phyloP scores from a whole-genome alignment of 441 rosid genomes.

The Gossypium armourianum region DNA sequence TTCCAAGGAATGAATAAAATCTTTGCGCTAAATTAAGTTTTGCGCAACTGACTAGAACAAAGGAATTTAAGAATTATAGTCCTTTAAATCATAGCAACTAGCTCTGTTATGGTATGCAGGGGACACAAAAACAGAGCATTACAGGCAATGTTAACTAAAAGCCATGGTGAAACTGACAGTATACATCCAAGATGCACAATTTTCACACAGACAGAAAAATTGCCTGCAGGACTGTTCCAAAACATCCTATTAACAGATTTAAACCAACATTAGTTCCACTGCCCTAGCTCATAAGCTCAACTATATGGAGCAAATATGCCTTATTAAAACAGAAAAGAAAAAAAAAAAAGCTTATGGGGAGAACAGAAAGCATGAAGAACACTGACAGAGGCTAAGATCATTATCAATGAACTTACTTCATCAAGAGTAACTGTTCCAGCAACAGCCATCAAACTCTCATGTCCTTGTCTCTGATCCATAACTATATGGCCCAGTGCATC shows the following conservation, averaged over 20 bases:
- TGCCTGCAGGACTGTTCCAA: not conserved
- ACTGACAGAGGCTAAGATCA: conserved; percentile 9
- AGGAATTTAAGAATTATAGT: not conserved
- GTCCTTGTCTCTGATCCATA: conserved; percentile 97
- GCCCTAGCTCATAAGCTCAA: conserved; percentile 1
- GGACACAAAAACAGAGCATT: not conserved
- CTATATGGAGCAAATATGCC: not conserved
- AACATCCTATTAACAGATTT: not conserved
- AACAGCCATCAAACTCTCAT: conserved; percentile 76
- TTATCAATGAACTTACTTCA: conserved; percentile 42
- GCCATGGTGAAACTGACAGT: not conserved
- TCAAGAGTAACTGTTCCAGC: conserved; percentile 85
- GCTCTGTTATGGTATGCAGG: not conserved
- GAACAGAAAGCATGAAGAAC: conserved; percentile 12
- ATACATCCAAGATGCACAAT: not conserved
- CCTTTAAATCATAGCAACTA: conserved; percentile 1
- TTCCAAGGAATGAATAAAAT: not conserved
- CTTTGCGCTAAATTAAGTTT: not conserved
- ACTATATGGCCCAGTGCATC: conserved; percentile 87
- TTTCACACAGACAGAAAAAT: not conserved
- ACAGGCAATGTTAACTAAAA: conserved; percentile 7
- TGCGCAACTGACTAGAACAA: not conserved
- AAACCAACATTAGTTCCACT: not conserved
- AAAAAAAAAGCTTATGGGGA: not conserved
- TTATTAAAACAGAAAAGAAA: not conserved